These are phyloP conservation scores for Filobasidium uniguttulatum DNA, from an alignment of 1,284 basidiomycete genomes.

Conservation along the genomic window DNA sequence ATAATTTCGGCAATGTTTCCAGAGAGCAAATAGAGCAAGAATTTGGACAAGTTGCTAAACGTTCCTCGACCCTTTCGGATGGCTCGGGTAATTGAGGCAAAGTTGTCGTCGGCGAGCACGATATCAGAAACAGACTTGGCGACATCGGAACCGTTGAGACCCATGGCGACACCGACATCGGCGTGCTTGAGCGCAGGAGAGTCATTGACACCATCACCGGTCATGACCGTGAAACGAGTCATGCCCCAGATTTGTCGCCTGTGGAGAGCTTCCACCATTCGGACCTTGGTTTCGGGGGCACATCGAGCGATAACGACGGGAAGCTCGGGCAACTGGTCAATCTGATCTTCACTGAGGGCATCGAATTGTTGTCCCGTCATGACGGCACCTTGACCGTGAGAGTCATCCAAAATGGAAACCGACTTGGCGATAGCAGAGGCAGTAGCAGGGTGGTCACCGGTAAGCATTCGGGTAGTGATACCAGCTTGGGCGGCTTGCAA, in stretches of 20 bases:
- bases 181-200: conserved; percentile 46
- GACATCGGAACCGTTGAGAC: conserved; percentile 51
- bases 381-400: conserved; percentile 32
- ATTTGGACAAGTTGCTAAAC: conserved; percentile 39
- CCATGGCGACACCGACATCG: conserved; percentile 57
- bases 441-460: conserved; percentile 41
- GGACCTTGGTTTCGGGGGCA: conserved; percentile 43
- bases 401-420: conserved; percentile 44
- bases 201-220: conserved; percentile 48
- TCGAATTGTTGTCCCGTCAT: conserved; percentile 52
- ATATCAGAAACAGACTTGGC: conserved; percentile 49
- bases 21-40: conserved; percentile 42
- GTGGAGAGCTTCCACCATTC: conserved; percentile 49
- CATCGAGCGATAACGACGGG: conserved; percentile 50
- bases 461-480: conserved; percentile 54
- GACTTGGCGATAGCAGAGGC: conserved; percentile 40
- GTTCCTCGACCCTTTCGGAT: conserved; percentile 51
- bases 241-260: conserved; percentile 29
- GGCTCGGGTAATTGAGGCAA: conserved; percentile 53
- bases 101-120: conserved; percentile 58
- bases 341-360: conserved; percentile 47
- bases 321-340: conserved; percentile 44
- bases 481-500: conserved; percentile 50
- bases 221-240: conserved; percentile 35
- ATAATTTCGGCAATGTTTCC: conserved; percentile 51